Base-by-base conservation (phyloP, 2,329 filamentous ascomycete genomes). In the Myriangium duriaei region DNA sequence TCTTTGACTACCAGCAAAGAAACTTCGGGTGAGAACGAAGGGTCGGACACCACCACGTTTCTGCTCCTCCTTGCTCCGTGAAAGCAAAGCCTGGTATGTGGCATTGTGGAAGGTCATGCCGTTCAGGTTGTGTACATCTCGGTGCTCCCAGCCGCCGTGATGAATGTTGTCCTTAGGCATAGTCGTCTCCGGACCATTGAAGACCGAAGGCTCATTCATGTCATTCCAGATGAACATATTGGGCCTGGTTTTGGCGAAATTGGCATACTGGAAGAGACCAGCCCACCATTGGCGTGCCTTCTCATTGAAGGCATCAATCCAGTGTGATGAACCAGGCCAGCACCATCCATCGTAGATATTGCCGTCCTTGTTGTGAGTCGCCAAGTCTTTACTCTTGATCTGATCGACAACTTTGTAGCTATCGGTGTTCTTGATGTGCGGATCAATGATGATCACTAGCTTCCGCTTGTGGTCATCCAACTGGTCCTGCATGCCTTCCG, bases 161-260 rank as follows among this genome's bases (percentile, higher is more conserved):
- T 98, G 91, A 18, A 98, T 62, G 56, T 98, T 98, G 65, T 98
- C 91, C 62, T 95, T 95, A 44, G 91, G 91, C 87, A 96, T 96
- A 4, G 88, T 96, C 3, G 86, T 93, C 60, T 98, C 91, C 0
- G 91, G 91, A 0, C 91, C 91, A 57, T 96, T 96, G 68, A 98
- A 98, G 2, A 98, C 91, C 0, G 91, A 96, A 0, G 91, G 91
- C 64, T 98, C 91, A 56, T 95, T 96, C 91, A 98, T 98, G 58
- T 98, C 91, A 58, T 98, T 98, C 91, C 91, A 98, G 51, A 98
- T 76, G 60, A 85, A 95, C 0, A 84, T 79, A 58, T 96, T 98
- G 46, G 79, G 69, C 50, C 79, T 71, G 1, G 85, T 85, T 33
- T 86, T 87, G 59, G 84, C 83, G 70, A 95, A 98, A 29, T 65